Conservation (phyloP, 495 filamentous ascomycete genomes). For the Tuber brumale region DNA sequence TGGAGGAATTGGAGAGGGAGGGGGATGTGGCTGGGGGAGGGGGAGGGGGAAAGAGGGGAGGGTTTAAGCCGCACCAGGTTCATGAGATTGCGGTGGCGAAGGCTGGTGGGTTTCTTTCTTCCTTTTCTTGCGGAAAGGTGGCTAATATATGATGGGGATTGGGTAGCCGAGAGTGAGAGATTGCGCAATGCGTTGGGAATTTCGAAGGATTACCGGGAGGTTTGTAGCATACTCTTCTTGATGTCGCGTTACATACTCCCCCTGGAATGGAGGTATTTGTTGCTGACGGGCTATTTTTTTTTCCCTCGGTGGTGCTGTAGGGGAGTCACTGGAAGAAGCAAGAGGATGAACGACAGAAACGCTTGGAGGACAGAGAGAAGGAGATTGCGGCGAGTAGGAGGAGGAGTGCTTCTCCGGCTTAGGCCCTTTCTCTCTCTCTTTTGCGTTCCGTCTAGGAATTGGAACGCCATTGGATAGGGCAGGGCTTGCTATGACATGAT, state of each 20-base stretch:
- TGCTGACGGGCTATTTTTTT: not conserved
- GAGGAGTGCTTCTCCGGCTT: constrained; percentile 19
- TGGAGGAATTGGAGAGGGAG: constrained; percentile 50
- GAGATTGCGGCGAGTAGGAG: constrained; percentile 29
- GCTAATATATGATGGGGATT: not conserved
- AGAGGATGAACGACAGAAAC: constrained; percentile 48
- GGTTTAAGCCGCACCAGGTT: constrained; percentile 83
- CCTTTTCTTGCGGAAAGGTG: not conserved
- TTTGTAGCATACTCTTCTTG: constrained; percentile 44
- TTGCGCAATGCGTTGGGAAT: constrained; percentile 85
- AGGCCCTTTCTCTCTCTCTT: not conserved
- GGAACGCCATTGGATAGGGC: not conserved
- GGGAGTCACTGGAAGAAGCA: constrained; percentile 66
- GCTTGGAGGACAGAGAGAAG: constrained; percentile 43
- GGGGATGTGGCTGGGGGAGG: constrained; percentile 37
- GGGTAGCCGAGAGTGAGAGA: constrained; percentile 72
- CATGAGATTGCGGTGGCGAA: constrained; percentile 95
- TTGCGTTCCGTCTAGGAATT: not conserved
- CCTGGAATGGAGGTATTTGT: not conserved
- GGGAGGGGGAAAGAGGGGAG: constrained; percentile 40
- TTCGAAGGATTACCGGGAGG: constrained; percentile 75
- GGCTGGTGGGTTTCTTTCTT: constrained; percentile 49
- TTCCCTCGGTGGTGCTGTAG: not conserved
- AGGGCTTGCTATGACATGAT: not conserved
- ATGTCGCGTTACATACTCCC: constrained; percentile 10